Evolutionary conservation across 768 basidiomycete species (phyloP).

Genomic region (Antrodiella citrinella): DNA sequence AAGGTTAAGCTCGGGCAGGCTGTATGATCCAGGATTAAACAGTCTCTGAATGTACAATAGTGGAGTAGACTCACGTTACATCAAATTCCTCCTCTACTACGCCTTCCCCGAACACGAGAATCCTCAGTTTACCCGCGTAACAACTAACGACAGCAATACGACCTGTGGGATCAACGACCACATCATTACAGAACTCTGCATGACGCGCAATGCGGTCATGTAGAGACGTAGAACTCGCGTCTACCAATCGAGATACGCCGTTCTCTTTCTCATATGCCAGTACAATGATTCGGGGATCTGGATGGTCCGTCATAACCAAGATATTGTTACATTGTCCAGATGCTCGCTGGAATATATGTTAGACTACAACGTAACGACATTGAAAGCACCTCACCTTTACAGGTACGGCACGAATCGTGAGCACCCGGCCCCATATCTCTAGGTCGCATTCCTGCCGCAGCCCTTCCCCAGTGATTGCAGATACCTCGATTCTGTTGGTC

Average conservation of each 20-base stretch:
- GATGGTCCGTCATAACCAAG: conserved; percentile 66
- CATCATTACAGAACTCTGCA: conserved; percentile 66
- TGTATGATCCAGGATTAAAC: conserved; percentile 16
- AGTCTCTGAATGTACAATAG: conserved; percentile 6
- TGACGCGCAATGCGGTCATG: conserved; percentile 48
- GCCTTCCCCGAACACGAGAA: conserved; percentile 50
- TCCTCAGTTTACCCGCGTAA: conserved; percentile 63
- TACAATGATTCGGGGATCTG: conserved; percentile 64
- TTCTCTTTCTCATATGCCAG: conserved; percentile 39
- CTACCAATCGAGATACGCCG: conserved; percentile 27
- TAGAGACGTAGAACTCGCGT: conserved; percentile 41
- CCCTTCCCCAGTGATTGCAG: conserved; percentile 53
- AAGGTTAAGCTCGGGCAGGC: conserved; percentile 61
- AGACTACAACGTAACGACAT: conserved; percentile 1
- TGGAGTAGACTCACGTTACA: conserved; percentile 40
- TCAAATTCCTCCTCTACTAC: conserved; percentile 51
- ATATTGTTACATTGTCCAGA: conserved; percentile 35
- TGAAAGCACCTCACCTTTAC: conserved; percentile 33
- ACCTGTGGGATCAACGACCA: conserved; percentile 60
- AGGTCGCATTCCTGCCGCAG: conserved; percentile 49
- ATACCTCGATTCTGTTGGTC: conserved; percentile 58
- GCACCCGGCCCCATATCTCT: conserved; percentile 65
- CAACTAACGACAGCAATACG: conserved; percentile 53
- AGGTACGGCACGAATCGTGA: conserved; percentile 46
- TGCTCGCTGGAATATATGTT: not conserved